Percentiles rank a stretch among this genome's conserved stretches.
Conservation (phyloP, 2,329 filamentous ascomycete genomes). For the Cylindrodendrum hubeiense region DNA sequence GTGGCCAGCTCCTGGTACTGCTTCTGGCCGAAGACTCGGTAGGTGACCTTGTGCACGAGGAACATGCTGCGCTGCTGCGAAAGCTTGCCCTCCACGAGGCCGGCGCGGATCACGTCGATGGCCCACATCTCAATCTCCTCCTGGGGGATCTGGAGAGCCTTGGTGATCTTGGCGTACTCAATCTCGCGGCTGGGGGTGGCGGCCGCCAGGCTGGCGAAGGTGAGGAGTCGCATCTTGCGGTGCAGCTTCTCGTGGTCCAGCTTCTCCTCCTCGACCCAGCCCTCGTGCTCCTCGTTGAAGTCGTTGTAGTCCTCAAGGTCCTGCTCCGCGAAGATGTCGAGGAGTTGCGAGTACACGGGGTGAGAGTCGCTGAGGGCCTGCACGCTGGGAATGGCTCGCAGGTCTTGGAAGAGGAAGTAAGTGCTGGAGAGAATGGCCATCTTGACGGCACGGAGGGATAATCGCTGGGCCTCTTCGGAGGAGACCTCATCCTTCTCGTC, state of each 20-base stretch:
- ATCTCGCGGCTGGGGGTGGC: conserved; percentile 87
- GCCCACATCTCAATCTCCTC: conserved; percentile 98
- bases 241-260: conserved; percentile 81
- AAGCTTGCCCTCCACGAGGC: conserved; percentile 95
- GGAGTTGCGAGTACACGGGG: conserved; percentile 87
- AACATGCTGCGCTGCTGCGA: conserved; percentile 94
- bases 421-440: conserved; percentile 65
- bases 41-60: conserved; percentile 94
- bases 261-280: conserved; percentile 83
- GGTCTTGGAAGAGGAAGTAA: conserved; percentile 81
- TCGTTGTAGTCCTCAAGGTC: conserved; percentile 95
- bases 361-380: conserved; percentile 90
- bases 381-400: conserved; percentile 84
- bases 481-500: conserved; percentile 66
- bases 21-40: conserved; percentile 97
- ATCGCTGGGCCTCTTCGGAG: conserved; percentile 70
- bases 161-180: conserved; percentile 86
- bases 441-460: conserved; percentile 69
- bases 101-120: conserved; percentile 96
- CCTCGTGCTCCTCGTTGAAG: conserved; percentile 91
- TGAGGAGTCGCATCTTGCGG: conserved; percentile 96
- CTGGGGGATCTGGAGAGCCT: conserved; percentile 83
- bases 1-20: conserved; percentile 97
- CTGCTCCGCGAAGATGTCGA: conserved; percentile 95
- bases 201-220: conserved; percentile 89